These are phyloP conservation scores for Penicillium diatomitis DNA, from an alignment of 495 filamentous ascomycete genomes.

Conservation along the genomic window DNA sequence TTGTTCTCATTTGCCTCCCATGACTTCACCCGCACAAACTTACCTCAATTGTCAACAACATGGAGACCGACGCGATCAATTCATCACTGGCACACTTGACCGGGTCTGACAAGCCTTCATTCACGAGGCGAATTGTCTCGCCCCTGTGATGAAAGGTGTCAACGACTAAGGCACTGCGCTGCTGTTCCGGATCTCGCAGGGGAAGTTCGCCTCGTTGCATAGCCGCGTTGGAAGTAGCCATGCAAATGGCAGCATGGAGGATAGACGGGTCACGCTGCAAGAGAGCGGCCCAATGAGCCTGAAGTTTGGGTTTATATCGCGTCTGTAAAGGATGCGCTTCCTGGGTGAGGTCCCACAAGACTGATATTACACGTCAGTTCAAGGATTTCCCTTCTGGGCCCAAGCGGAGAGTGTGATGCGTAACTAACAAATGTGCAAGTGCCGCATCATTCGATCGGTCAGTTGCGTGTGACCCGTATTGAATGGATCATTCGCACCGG, in stretches of 20 bases:
- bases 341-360: conserved; percentile 33
- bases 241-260: conserved; percentile 36
- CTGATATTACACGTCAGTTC: conserved; percentile 15
- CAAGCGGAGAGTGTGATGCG: background rate
- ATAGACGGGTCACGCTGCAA: conserved; percentile 33
- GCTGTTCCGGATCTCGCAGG: conserved; percentile 27
- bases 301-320: conserved; percentile 29
- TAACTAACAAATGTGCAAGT: conserved; percentile 34
- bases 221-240: conserved; percentile 34
- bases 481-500: conserved; percentile 34
- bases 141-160: conserved; percentile 38
- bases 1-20: no score
- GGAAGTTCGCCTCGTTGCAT: conserved; percentile 31
- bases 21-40: background rate
- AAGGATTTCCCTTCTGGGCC: background rate
- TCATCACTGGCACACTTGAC: conserved; percentile 37
- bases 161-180: conserved; percentile 27
- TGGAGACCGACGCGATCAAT: conserved; percentile 37
- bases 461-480: conserved; percentile 32
- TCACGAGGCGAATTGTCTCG: conserved; percentile 39
- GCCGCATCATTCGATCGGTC: conserved; percentile 34
- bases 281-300: conserved; percentile 33
- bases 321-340: conserved; percentile 33
- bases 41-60: conserved; percentile 39
- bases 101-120: conserved; percentile 35